A percentile compares a stretch with the other conserved stretches of the same genome.
Evolutionary conservation across 306 rosid species (phyloP).

Genomic region (Casuarina cunninghamiana): DNA sequence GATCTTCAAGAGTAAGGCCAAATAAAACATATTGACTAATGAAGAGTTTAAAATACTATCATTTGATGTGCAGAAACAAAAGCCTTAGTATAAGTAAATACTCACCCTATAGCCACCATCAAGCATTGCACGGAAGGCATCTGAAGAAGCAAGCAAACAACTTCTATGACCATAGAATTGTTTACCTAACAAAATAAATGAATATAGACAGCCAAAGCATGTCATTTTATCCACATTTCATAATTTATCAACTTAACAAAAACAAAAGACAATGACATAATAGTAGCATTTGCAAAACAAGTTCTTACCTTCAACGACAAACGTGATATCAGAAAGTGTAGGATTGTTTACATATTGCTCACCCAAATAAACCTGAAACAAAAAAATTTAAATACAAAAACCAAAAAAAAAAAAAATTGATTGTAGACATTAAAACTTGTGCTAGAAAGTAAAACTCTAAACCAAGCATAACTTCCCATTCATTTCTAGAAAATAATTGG

Average conservation of each 20-base stretch:
- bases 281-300: neutral
- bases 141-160: slow-evolving; percentile 94
- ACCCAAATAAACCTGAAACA: slow-evolving; percentile 89
- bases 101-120: slow-evolving; percentile 99
- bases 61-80: neutral
- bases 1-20: neutral
- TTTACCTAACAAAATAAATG: slow-evolving; percentile 56
- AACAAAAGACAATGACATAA: slow-evolving; percentile 18
- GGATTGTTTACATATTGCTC: slow-evolving; percentile 85
- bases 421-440: too few relatives aligned
- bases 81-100: neutral
- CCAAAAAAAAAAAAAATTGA: neutral
- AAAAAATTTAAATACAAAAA: neutral
- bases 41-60: neutral
- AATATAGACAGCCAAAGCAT: slow-evolving; percentile 9
- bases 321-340: slow-evolving; percentile 85
- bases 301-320: slow-evolving; percentile 83
- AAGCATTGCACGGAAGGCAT: slow-evolving; percentile 98
- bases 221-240: neutral
- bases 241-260: neutral
- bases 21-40: neutral
- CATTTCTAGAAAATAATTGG: too few relatives aligned
- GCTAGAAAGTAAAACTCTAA: too few relatives aligned
- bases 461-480: too few relatives aligned
- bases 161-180: slow-evolving; percentile 95